Base-by-base conservation (phyloP, 306 rosid genomes). In the Cicer pinnatifidum region DNA sequence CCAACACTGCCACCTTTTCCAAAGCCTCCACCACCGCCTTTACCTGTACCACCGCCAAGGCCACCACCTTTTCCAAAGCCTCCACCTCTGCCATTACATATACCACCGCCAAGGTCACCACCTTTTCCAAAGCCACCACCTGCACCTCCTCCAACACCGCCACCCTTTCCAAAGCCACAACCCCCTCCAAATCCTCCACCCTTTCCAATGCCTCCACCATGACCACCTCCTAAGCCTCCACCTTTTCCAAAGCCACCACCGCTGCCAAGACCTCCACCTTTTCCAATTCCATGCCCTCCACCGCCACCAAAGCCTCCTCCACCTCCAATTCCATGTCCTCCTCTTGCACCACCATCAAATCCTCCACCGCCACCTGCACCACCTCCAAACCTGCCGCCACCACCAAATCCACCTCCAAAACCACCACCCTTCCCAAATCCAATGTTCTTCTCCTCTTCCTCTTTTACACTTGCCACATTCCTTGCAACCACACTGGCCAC, bases 401-500 rank as follows among this genome's bases (percentile, higher is more conserved):
- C 83, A 41, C 84, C 81, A 73, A 39, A 46, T 7, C 80, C 84
- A 15, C 43, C 80, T 3, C 79, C 88, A 8, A 73, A 20, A 0
- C 92, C 92, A 11, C 84, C 88, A 13, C 86, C 88, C 77, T 76
- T 79, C 15, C 88, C 87, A 33, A 75, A 10, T 48, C 70, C 70
- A 41, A 84, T 0, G 23, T 82, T 84, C 78, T 78, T 76, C 33
- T 84, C 84, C 9, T 87, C 83, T 11, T 80, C 84, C 44, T 69
- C 57, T 67, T 59, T 73, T 51, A 73, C 83, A 59, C 41, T 59
- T 28, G 43, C 86, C 38, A 85, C 88, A 77, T 84, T 69, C 75
- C 89, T 86, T 1, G 95, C 96, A 77, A 67, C 75, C 85, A 88
- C 95, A 83, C 69, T 82, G 82, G 23, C 83, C 20, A 77, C 85